These are phyloP conservation scores for Wickerhamiella azyma DNA, from an alignment of 805 yeast species.

Conservation along the genomic window DNA sequence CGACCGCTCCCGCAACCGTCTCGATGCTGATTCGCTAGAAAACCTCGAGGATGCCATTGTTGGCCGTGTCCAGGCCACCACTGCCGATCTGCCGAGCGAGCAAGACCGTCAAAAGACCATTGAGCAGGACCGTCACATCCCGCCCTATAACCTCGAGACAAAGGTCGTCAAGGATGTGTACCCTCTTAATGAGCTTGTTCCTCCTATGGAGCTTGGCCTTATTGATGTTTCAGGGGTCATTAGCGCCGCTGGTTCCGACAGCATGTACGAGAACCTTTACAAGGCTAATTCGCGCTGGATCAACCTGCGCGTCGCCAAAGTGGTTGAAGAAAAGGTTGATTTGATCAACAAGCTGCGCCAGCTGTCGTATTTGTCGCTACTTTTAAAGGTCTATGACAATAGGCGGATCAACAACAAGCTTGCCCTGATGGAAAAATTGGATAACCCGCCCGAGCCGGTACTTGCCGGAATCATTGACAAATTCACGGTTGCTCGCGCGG, in stretches of 20 bases:
- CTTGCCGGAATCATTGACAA: slow-evolving; percentile 58
- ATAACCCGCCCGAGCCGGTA: slow-evolving; percentile 56
- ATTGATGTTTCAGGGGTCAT: slow-evolving; percentile 52
- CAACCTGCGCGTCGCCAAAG: slow-evolving; percentile 28
- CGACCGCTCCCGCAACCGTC: slow-evolving; percentile 66
- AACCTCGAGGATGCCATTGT: slow-evolving; percentile 68
- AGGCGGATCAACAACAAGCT: slow-evolving; percentile 51
- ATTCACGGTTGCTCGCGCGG: slow-evolving; percentile 54
- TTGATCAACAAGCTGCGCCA: slow-evolving; percentile 28
- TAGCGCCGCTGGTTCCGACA: slow-evolving; percentile 35
- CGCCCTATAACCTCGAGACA: slow-evolving; percentile 64
- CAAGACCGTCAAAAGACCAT: slow-evolving; percentile 44
- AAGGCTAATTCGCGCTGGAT: slow-evolving; percentile 44
- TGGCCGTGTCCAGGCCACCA: slow-evolving; percentile 58
- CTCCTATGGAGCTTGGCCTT: slow-evolving; percentile 45
- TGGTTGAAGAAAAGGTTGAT: slow-evolving; percentile 36
- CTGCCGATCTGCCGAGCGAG: slow-evolving; percentile 60
- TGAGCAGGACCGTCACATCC: slow-evolving; percentile 68
- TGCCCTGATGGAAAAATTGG: slow-evolving; percentile 42
- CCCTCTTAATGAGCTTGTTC: slow-evolving; percentile 57
- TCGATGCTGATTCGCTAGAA: slow-evolving; percentile 71
- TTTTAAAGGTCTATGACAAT: slow-evolving; percentile 67
- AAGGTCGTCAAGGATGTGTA: slow-evolving; percentile 71
- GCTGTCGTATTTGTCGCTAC: slow-evolving; percentile 64
- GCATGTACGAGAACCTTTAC: slow-evolving; percentile 49